Evolutionary conservation across 495 filamentous ascomycete genomes (phyloP), one percentile per base, ranked within the genome.

Genomic region (Aspergillus conjunctus): DNA sequence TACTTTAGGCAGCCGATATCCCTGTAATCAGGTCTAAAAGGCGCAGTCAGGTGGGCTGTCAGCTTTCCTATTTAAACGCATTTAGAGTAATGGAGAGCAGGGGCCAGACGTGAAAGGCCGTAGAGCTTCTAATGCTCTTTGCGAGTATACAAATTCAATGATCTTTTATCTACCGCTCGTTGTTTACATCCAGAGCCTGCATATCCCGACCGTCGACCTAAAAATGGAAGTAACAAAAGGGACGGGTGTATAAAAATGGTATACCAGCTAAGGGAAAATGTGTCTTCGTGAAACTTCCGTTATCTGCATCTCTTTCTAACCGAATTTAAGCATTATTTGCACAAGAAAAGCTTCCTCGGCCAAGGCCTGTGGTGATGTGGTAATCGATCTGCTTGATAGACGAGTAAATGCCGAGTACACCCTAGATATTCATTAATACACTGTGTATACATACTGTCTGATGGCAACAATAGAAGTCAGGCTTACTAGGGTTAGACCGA

Each of bases 401-500:
- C 8, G 70, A 68, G 50, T 73, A 75, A 7, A 76, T 17, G 1
- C 74, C 74, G 26, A 74, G 21, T 15, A 71, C 61, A 31, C 55
- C 65, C 68, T 69, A 30, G 10, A 21, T 30, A 17, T 39, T 10
- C 14, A n/a, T 59, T 51, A 37, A n/a, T 48, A 10, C n/a, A 26
- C 30, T 9, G 14, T 9, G 51, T n/a, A 14, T 46, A 37, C 12
- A 11, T 30, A 1, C 15, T 15, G 12, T 21, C 9, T 30, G 6
- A 18, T 21, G 18, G 49, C 21, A 30, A 51, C 7, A 32, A 17
- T 46, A 15, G 17, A n/a, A 59, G 66, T 62, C 70, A 46, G 34
- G 17, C 69, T 67, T 39, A 78, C 75, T 66, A 77, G 66, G 6
- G 66, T 14, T 8, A 67, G 34, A 12, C 62, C 75, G 15, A 75